phyloP scores from a whole-genome alignment of 2,329 filamentous ascomycete genomes.

The Ambrosiella xylebori region DNA sequence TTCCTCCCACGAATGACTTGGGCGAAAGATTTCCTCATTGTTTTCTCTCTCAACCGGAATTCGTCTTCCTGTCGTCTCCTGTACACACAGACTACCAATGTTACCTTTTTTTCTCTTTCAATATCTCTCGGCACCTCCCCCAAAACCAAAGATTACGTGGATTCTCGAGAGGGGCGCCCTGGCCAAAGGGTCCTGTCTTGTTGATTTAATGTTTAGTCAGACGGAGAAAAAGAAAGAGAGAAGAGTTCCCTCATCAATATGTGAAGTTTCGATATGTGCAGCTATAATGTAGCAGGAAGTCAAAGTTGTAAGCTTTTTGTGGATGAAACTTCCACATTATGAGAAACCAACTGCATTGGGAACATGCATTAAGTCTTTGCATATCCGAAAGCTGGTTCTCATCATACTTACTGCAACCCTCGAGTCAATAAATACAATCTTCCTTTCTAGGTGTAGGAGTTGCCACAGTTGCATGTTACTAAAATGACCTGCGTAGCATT shows the following conservation, averaged over 20 bases:
- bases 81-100: background rate
- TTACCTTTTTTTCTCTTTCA: background rate
- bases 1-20: background rate
- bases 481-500: background rate
- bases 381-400: background rate
- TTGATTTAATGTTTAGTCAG: background rate
- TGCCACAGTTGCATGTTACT: background rate
- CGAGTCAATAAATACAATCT: background rate
- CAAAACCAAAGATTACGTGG: background rate
- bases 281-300: too few species aligned
- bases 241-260: background rate
- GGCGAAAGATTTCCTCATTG: background rate
- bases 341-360: background rate
- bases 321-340: background rate
- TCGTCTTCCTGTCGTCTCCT: background rate
- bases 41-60: background rate
- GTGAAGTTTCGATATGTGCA: too few species aligned
- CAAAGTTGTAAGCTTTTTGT: too few species aligned
- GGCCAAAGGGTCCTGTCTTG: background rate
- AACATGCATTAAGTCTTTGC: conserved; percentile 1
- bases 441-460: background rate
- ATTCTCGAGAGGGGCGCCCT: background rate
- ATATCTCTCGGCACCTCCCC: background rate
- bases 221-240: background rate
- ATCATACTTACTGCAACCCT: background rate